Conservation (phyloP, 2,329 filamentous ascomycete genomes). For the Xylaria sp. region DNA sequence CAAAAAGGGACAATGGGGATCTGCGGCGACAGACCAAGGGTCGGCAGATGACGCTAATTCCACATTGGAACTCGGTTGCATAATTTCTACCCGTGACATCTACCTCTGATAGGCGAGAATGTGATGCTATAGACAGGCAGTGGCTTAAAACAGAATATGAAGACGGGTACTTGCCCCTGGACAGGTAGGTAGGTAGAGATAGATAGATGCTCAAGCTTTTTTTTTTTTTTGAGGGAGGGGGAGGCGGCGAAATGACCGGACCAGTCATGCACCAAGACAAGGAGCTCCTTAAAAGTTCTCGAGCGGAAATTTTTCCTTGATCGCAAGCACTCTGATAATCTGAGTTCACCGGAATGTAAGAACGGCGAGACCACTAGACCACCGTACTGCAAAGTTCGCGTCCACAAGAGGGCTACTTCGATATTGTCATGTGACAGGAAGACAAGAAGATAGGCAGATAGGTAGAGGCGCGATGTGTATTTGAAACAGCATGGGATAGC, state of each 20-base stretch:
- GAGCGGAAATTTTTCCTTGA: neutral
- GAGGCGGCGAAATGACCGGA: slow-evolving; percentile 7
- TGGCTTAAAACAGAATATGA: slow-evolving; percentile 25
- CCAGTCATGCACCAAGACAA: slow-evolving; percentile 18
- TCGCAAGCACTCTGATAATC: neutral
- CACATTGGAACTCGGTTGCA: slow-evolving; percentile 29
- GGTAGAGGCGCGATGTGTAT: neutral
- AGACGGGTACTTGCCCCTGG: slow-evolving; percentile 18
- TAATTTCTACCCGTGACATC: slow-evolving; percentile 27
- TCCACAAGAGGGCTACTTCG: slow-evolving; percentile 1
- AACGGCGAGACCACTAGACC: slow-evolving; percentile 5
- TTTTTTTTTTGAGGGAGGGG: too few relatives aligned
- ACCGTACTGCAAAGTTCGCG: neutral
- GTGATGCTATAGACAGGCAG: slow-evolving; percentile 17
- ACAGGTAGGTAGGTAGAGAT: too few relatives aligned
- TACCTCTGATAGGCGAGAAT: slow-evolving; percentile 18
- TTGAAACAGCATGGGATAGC: slow-evolving; percentile 4
- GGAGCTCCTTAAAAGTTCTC: slow-evolving; percentile 8
- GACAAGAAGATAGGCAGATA: neutral
- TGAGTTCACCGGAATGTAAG: slow-evolving; percentile 2
- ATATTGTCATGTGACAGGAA: neutral
- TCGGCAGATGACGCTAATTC: slow-evolving; percentile 28
- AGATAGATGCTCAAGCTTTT: neutral
- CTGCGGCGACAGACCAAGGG: slow-evolving; percentile 30
- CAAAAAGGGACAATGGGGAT: slow-evolving; percentile 27